Evolutionary conservation across 2,329 filamentous ascomycete genomes (phyloP), one percentile per base, ranked within the genome.

Genomic region (Penicillium corylophilum): DNA sequence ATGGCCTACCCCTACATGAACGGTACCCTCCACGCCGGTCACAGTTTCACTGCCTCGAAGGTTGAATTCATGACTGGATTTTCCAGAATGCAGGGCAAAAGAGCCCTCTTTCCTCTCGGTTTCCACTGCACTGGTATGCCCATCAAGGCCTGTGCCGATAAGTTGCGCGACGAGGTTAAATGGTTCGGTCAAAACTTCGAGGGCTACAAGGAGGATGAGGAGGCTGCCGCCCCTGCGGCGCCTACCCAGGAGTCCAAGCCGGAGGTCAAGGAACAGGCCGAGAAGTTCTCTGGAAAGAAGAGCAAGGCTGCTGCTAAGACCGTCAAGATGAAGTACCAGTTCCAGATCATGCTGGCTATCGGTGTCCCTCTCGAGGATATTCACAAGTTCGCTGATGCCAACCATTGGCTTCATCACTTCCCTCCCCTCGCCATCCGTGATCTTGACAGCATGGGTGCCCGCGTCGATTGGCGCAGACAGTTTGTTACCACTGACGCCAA

Each of bases 111-210:
- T 71, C 94, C 94, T 51, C 87, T 94, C 67, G 94, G 93, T 28
- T 99, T 91, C 78, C 94, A 99, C 79, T 90, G 88, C 76, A 97
- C 93, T 0, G 94, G 94, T 64, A 95, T 99, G 87, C 91, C 92
- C 41, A 99, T 99, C 79, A 96, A 96, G 76, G 92, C 94, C 5
- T 95, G 90, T 66, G 91, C 94, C 48, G 93, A 99, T 79, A 97
- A 97, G 79, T 83, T 99, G 41, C 85, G 87, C 53, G 85, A 90
- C 56, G 94, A 99, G 75, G 87, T 97, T 50, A 85, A 89, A 74
- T 79, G 88, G 76, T 99, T 97, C 66, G 94, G 94, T 20, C 77
- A 87, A 68, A 85, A 91, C 66, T 97, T 97, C 57, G 87, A 92
- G 66, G 79, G 82, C 42, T 95, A 90, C 73, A 79, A 82, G 48